These are phyloP conservation scores for Polytrichum formosum DNA, from an alignment of 225 moss, liverwort and hornwort genomes.

Conservation along the genomic window DNA sequence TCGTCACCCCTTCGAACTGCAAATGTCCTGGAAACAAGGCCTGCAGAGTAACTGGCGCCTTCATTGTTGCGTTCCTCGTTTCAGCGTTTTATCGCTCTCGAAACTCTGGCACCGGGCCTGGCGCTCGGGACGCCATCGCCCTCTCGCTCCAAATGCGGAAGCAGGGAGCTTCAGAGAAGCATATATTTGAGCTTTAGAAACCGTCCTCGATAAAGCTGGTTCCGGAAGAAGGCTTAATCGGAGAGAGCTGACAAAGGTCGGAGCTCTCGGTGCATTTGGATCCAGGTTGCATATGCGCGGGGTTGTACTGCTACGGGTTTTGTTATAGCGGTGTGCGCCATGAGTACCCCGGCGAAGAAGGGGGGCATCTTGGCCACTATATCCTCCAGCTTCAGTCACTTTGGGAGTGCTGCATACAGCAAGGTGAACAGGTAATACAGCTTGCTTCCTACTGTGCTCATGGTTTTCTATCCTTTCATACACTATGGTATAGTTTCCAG, in stretches of 20 bases:
- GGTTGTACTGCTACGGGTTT: too few relatives aligned
- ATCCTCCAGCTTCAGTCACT: conserved; percentile 46
- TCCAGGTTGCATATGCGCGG: too few relatives aligned
- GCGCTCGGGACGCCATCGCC: too few relatives aligned
- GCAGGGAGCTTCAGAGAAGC: background rate
- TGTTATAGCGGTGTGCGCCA: conserved; percentile 21
- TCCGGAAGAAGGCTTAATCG: too few relatives aligned
- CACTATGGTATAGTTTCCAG: too few relatives aligned
- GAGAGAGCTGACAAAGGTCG: conserved; percentile 1
- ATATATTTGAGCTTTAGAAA: background rate
- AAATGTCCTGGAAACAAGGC: too few relatives aligned
- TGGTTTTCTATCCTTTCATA: too few relatives aligned
- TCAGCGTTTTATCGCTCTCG: too few relatives aligned
- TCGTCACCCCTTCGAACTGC: too few relatives aligned
- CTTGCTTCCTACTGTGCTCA: too few relatives aligned
- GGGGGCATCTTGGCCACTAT: conserved; percentile 51
- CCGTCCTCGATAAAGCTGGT: background rate
- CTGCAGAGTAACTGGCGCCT: background rate
- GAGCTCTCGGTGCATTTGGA: too few relatives aligned
- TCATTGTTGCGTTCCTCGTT: background rate
- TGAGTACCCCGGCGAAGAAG: conserved; percentile 46
- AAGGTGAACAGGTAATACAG: conserved; percentile 49
- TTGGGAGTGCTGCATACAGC: conserved; percentile 19
- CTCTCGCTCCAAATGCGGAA: background rate
- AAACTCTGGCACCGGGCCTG: too few relatives aligned